Conservation (phyloP, 2,329 filamentous ascomycete species). For the Cercospora brassicicola region DNA sequence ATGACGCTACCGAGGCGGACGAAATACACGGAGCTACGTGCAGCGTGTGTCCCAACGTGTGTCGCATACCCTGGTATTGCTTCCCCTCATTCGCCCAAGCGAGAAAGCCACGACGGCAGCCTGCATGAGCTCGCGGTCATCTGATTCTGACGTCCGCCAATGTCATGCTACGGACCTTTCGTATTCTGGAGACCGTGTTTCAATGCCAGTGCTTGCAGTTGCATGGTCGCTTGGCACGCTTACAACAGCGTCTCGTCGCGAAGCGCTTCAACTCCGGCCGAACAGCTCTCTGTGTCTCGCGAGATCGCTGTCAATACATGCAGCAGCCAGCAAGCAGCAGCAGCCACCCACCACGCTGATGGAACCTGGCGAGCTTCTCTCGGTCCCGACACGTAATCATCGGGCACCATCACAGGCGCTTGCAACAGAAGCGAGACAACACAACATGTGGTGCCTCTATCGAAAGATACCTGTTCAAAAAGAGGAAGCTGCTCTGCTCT, state of each 20-base stretch:
- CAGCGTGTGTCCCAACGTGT: constrained; percentile 1
- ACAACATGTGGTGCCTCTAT: background rate
- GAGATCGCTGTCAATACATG: constrained; percentile 7
- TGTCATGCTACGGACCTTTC: constrained; percentile 25
- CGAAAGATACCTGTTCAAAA: background rate
- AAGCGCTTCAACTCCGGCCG: constrained; percentile 11
- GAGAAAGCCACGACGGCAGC: constrained; percentile 26
- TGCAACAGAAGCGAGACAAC: background rate
- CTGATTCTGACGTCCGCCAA: constrained; percentile 31
- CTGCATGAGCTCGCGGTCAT: constrained; percentile 27
- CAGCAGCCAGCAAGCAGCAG: background rate
- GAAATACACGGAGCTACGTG: background rate
- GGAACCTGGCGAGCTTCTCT: background rate
- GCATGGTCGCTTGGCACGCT: constrained; percentile 26
- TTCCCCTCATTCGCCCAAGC: constrained; percentile 24
- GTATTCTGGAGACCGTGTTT: constrained; percentile 18
- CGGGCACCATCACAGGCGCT: background rate
- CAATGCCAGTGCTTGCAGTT: constrained; percentile 13
- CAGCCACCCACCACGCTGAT: constrained; percentile 1
- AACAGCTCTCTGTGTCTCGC: background rate
- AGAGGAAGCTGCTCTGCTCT: constrained; percentile 1
- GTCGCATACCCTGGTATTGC: constrained; percentile 16
- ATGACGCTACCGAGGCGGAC: background rate
- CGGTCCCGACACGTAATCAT: constrained; percentile 4
- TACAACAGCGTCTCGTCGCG: constrained; percentile 11